Base-by-base conservation (phyloP, 805 yeast genomes). In the Candida coquimbonensis region DNA sequence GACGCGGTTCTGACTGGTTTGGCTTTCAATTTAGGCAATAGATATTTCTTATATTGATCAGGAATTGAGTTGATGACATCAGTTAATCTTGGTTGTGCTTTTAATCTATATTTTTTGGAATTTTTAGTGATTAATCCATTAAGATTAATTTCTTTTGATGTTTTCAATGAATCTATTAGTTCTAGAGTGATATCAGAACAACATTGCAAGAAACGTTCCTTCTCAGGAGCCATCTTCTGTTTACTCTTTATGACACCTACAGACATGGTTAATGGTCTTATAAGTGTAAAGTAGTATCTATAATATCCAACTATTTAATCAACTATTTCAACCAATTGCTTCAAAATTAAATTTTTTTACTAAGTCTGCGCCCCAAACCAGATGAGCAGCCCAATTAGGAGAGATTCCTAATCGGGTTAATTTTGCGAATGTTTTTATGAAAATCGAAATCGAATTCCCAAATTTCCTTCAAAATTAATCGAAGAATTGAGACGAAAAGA, bases 1-100 rank as follows among this genome's bases (percentile, higher is more conserved):
- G 96, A 86, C 0, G 99, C 99, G 0, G 99, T 93, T 66, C 99
- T 77, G 39, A 93, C 98, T 0, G 99, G 99, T 65, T 93, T 93
- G n/a, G 99, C 99, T 67, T 93, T 87, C 39, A 93, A 73, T 66
- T 90, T 90, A 3, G 98, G 99, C 36, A 93, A 72, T 45, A 93
- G 68, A 59, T 89, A 89, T 62, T 88, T 88, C 65, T 87, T 88
- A 66, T 91, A 85, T 61, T 91, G 96, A 61, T 91, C 97, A 9
- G 99, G 99, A 49, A 93, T 91, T 1, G 98, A 86, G 34, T 88
- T 78, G 31, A 93, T 91, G 57, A 93, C 89, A 66, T 93, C 99
- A 1, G 98, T 91, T 42, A 93, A 73, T 56, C 98, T 73, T 16
- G 99, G 99, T 62, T 90, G 98, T 56, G 84, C 85, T 57, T 87